These are phyloP conservation scores for Chenopodium album DNA, from an alignment of 148 eudicot genomes.

Conservation along the genomic window DNA sequence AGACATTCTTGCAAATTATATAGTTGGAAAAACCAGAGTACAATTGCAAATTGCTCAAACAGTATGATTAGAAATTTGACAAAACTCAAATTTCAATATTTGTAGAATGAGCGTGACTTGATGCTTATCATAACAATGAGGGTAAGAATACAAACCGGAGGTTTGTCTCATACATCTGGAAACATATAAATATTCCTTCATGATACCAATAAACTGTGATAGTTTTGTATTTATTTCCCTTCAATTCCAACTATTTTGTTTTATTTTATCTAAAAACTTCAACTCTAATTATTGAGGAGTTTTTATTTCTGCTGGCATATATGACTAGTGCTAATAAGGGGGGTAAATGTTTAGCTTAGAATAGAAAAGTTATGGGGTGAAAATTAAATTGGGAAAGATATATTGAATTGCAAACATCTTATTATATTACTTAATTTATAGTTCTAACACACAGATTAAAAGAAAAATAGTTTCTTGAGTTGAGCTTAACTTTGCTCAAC, in stretches of 20 bases:
- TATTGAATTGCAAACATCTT: too few species aligned
- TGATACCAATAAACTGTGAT: conserved; percentile 14
- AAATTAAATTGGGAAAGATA: not conserved
- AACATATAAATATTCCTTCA: conserved; percentile 21
- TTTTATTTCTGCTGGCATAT: not conserved
- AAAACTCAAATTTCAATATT: conserved; percentile 26
- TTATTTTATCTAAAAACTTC: conserved; percentile 18
- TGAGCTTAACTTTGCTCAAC: not conserved
- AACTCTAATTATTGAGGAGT: conserved; percentile 14
- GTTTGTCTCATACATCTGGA: conserved; percentile 40
- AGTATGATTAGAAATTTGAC: conserved; percentile 38
- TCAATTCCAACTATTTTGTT: conserved; percentile 23
- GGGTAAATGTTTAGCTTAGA: not conserved
- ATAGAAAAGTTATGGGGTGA: not conserved
- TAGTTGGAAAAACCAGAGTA: conserved; percentile 20
- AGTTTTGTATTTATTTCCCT: conserved; percentile 29
- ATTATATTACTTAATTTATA: too few species aligned
- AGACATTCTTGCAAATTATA: conserved; percentile 9
- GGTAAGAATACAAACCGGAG: conserved; percentile 30
- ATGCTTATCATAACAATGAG: conserved; percentile 31
- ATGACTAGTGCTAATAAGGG: not conserved
- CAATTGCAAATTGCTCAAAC: conserved; percentile 25
- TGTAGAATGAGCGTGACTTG: conserved; percentile 37
- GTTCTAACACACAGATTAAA: too few species aligned
- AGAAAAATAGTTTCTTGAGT: not conserved